Percentiles rank a stretch among this genome's conserved stretches.
Evolutionary conservation across 345 rosid genomes (phyloP).

Genomic region (Hypericum androsaemum): DNA sequence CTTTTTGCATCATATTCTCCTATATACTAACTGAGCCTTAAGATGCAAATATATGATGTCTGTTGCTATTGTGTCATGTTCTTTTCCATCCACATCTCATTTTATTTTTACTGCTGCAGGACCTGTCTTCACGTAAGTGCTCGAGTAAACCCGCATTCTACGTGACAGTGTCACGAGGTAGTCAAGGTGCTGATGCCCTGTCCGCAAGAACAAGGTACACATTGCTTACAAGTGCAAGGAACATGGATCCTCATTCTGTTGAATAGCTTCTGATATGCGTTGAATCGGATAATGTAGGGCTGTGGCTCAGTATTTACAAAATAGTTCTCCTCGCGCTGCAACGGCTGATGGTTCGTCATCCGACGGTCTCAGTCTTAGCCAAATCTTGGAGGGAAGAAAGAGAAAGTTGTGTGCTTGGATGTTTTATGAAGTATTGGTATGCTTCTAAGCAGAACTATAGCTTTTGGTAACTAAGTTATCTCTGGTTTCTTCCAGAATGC

Average conservation of each 20-base stretch:
- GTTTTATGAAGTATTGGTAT: conserved; percentile 82
- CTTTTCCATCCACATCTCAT: too few species aligned
- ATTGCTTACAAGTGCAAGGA: neutral
- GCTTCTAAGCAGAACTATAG: conserved; percentile 1
- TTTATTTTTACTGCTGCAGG: conserved; percentile 4
- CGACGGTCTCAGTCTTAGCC: conserved; percentile 47
- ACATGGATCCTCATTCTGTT: neutral
- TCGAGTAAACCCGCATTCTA: conserved; percentile 2
- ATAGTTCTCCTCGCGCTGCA: conserved; percentile 34
- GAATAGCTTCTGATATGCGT: neutral
- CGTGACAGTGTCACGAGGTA: conserved; percentile 36
- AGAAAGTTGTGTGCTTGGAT: conserved; percentile 71
- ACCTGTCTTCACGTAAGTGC: neutral
- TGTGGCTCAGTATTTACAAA: conserved; percentile 47
- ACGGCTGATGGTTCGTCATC: conserved; percentile 19
- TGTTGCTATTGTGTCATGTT: conserved; percentile 34
- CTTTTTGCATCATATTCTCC: neutral
- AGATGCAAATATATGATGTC: conserved; percentile 16
- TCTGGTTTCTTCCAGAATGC: too few species aligned
- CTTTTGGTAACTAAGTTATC: neutral
- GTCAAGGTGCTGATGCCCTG: conserved; percentile 43
- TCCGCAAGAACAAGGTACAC: conserved; percentile 68
- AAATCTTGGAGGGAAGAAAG: conserved; percentile 56
- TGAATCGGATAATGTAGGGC: conserved; percentile 39
- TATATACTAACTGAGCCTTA: neutral